Evolutionary conservation across 208 protist species (phyloP).

Genomic region (Wallacemonas sp.): DNA sequence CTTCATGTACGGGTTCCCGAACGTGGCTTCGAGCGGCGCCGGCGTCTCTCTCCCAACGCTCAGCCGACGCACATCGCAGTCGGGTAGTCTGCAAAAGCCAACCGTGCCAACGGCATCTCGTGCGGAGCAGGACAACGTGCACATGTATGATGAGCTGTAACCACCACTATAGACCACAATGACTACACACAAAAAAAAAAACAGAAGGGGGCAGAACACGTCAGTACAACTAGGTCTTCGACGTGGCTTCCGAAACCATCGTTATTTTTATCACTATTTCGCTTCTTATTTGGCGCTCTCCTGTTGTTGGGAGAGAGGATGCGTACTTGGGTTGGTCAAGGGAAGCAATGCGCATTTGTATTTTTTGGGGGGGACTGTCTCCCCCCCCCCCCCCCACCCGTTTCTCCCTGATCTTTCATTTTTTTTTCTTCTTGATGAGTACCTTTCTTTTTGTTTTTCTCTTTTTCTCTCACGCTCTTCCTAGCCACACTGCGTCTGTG

Average conservation of each 20-base stretch:
- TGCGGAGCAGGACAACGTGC: not conserved
- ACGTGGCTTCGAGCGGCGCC: not conserved
- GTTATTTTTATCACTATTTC: too few species aligned
- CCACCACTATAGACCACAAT: not conserved
- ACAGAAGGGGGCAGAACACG: too few species aligned
- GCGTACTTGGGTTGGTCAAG: too few species aligned
- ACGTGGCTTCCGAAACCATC: too few species aligned
- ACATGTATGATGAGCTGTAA: conserved; percentile 1
- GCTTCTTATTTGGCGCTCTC: too few species aligned
- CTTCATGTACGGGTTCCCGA: not conserved
- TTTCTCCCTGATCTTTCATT: not conserved
- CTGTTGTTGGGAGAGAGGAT: too few species aligned
- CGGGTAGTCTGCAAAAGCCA: not conserved
- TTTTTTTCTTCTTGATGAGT: not conserved
- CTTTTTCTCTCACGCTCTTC: too few species aligned
- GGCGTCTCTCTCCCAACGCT: conserved; percentile 8
- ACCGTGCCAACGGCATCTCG: not conserved
- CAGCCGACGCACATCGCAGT: conserved; percentile 7
- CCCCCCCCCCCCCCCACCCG: too few species aligned
- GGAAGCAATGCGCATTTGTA: too few species aligned
- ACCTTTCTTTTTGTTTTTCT: conserved; percentile 12
- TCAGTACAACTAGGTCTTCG: too few species aligned
- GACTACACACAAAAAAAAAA: too few species aligned
- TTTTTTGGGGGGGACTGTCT: too few species aligned
- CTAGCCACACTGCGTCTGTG: not conserved